Percentiles rank a stretch among this genome's conserved stretches.
Evolutionary conservation across 306 rosid genomes (phyloP).

Genomic region (Delonix regia): DNA sequence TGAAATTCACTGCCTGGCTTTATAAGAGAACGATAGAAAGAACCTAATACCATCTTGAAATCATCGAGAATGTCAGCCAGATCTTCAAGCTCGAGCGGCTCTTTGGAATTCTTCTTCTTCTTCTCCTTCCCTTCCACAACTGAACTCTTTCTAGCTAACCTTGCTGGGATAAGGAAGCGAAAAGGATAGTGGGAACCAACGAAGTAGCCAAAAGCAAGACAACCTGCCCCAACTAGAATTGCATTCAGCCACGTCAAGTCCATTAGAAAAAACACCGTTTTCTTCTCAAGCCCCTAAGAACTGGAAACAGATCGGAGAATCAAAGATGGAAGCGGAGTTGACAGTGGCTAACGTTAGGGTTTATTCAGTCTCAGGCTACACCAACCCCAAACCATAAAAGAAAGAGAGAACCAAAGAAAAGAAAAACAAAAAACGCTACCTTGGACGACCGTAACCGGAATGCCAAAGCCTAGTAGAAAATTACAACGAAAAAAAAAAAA

Average conservation of each 20-base stretch:
- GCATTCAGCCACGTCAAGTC: conserved; percentile 84
- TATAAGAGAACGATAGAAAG: background rate
- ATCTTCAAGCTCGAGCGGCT: conserved; percentile 71
- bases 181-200: conserved; percentile 68
- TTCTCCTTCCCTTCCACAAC: conserved; percentile 36
- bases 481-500: no score
- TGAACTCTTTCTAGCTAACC: conserved; percentile 40
- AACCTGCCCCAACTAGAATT: conserved; percentile 81
- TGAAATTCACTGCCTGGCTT: conserved; percentile 8
- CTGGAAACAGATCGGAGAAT: background rate
- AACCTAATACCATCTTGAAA: conserved; percentile 76
- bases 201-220: conserved; percentile 84
- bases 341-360: background rate
- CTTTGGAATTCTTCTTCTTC: conserved; percentile 56
- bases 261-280: conserved; percentile 35
- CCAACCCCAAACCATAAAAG: background rate
- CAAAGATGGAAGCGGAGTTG: background rate
- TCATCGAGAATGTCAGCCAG: conserved; percentile 75
- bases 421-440: background rate
- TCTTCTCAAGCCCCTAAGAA: background rate
- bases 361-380: background rate
- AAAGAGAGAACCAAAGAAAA: background rate
- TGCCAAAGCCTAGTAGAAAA: no score
- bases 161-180: conserved; percentile 46
- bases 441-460: no score